A percentile compares a stretch with the other conserved stretches of the same genome.
Conservation (phyloP, 176 grass and related monocot genomes). For the Musa troglodytarum region DNA sequence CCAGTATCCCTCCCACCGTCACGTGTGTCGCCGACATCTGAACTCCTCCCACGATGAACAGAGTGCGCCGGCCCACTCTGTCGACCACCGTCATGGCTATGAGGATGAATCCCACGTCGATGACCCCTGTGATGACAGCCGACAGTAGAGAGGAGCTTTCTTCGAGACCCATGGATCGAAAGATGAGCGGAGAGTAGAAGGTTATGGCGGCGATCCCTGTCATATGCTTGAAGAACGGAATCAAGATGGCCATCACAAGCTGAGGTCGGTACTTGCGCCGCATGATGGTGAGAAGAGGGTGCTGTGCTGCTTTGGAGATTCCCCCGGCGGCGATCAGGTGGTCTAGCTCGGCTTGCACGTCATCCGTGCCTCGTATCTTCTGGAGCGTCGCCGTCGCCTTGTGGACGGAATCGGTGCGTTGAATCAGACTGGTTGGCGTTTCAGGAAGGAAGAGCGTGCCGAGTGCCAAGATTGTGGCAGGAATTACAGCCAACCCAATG, state of each 20-base stretch:
- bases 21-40: neutral
- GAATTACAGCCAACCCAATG: slow-evolving; percentile 53
- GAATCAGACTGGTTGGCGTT: slow-evolving; percentile 63
- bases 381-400: slow-evolving; percentile 46
- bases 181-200: slow-evolving; percentile 66
- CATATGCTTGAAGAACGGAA: slow-evolving; percentile 58
- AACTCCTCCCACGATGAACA: neutral
- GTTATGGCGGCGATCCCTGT: slow-evolving; percentile 53
- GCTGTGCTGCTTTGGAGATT: slow-evolving; percentile 19
- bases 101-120: slow-evolving; percentile 3
- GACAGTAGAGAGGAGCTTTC: slow-evolving; percentile 56
- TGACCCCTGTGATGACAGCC: slow-evolving; percentile 30
- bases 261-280: slow-evolving; percentile 48
- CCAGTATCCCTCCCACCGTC: neutral
- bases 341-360: slow-evolving; percentile 59
- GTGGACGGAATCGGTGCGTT: slow-evolving; percentile 32
- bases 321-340: slow-evolving; percentile 57
- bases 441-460: slow-evolving; percentile 71
- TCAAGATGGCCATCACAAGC: slow-evolving; percentile 33
- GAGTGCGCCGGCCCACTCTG: neutral
- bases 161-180: slow-evolving; percentile 42
- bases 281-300: slow-evolving; percentile 48
- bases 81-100: slow-evolving; percentile 21
- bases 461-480: slow-evolving; percentile 52
- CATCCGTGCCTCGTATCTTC: slow-evolving; percentile 50